Evolutionary conservation across 2,329 filamentous ascomycete species (phyloP).

Genomic region (Fusarium solani-melongenae): DNA sequence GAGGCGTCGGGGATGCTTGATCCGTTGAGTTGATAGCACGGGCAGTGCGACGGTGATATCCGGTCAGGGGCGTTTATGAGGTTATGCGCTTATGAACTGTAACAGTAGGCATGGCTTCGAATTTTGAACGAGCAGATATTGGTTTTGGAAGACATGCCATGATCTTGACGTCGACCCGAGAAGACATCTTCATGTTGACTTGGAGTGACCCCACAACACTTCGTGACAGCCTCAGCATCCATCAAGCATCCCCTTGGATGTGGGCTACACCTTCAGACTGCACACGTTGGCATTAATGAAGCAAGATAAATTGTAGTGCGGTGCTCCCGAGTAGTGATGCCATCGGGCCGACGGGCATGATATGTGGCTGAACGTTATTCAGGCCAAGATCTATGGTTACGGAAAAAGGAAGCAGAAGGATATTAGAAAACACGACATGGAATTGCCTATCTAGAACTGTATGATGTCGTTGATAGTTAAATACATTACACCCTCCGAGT

Average conservation of each 20-base stretch:
- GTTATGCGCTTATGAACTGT: slow-evolving; percentile 24
- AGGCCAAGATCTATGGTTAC: not conserved
- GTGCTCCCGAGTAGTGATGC: not conserved
- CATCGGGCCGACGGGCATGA: slow-evolving; percentile 20
- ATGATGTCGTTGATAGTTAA: not conserved
- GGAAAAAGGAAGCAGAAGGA: not conserved
- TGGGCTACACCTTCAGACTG: not conserved
- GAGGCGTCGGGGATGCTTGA: slow-evolving; percentile 59
- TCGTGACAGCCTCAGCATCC: not conserved
- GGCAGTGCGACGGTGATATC: not conserved
- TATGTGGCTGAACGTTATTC: not conserved
- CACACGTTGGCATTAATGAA: not conserved
- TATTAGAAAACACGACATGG: not conserved
- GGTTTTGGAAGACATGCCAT: not conserved
- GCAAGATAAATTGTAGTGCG: not conserved
- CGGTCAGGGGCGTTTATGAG: slow-evolving; percentile 4
- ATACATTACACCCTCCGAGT: not conserved
- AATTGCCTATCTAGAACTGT: not conserved
- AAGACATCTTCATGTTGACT: not conserved
- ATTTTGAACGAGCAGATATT: not conserved
- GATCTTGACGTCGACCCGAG: not conserved
- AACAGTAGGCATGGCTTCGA: slow-evolving; percentile 6
- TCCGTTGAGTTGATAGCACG: slow-evolving; percentile 36
- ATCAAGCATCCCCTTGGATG: not conserved
- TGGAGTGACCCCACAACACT: not conserved